phyloP scores from a whole-genome alignment of 2,329 filamentous ascomycete genomes.

The Pseudogymnoascus sp. region DNA sequence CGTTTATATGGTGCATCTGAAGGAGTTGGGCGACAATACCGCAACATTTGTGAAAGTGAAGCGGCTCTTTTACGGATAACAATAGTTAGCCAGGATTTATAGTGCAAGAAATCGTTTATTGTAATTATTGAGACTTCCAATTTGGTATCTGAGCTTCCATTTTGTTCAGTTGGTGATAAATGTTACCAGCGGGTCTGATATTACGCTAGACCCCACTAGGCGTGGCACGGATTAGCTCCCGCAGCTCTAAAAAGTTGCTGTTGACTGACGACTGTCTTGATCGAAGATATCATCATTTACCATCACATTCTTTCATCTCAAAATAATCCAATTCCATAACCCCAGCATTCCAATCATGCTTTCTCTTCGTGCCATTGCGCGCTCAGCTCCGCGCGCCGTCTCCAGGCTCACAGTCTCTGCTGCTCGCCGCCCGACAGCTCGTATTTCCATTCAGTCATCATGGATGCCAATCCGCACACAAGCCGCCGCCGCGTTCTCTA shows the following conservation, averaged over 20 bases:
- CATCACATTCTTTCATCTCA: slow-evolving; percentile 11
- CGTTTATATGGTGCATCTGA: slow-evolving; percentile 7
- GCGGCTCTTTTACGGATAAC: neutral
- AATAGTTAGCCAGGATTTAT: neutral
- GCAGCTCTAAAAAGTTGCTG: slow-evolving; percentile 10
- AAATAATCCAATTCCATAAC: slow-evolving; percentile 12
- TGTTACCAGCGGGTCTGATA: neutral
- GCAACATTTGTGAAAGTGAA: neutral
- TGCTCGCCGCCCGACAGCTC: slow-evolving; percentile 42
- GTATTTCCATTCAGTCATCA: slow-evolving; percentile 23
- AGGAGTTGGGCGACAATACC: slow-evolving; percentile 6
- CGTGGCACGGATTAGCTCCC: slow-evolving; percentile 4
- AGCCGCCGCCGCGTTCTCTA: slow-evolving; percentile 29
- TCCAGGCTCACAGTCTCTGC: slow-evolving; percentile 50
- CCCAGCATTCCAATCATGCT: slow-evolving; percentile 49
- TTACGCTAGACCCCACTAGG: slow-evolving; percentile 5
- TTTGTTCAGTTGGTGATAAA: neutral
- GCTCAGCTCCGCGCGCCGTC: slow-evolving; percentile 59
- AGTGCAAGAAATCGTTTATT: neutral
- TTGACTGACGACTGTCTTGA: neutral
- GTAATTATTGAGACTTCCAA: neutral
- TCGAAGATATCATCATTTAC: slow-evolving; percentile 3
- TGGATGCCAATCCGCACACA: slow-evolving; percentile 25
- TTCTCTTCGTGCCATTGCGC: slow-evolving; percentile 58
- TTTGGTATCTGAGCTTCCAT: neutral